A percentile compares a stretch with the other conserved stretches of the same genome.
phyloP scores from a whole-genome alignment of 768 basidiomycete genomes.

The Exsudoporus frostii region DNA sequence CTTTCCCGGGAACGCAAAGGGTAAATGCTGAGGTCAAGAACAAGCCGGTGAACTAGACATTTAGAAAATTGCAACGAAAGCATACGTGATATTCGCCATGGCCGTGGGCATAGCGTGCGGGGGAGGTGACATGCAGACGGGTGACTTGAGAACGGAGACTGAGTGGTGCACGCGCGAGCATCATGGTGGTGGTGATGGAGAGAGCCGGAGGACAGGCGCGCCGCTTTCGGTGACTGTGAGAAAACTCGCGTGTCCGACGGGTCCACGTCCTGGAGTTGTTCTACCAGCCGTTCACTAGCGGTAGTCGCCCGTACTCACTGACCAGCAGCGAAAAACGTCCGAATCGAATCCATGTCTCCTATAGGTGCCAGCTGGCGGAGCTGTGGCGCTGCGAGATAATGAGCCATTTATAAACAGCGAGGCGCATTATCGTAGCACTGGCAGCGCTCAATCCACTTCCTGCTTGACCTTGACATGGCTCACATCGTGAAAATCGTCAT shows the following conservation, averaged over 20 bases:
- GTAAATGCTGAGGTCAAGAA: conserved; percentile 43
- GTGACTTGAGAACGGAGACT: conserved; percentile 38
- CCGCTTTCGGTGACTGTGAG: conserved; percentile 12
- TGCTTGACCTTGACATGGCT: conserved; percentile 45
- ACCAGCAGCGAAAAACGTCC: not conserved
- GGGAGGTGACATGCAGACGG: conserved; percentile 23
- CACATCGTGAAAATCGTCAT: conserved; percentile 39
- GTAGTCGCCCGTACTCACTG: not conserved
- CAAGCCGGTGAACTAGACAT: conserved; percentile 6
- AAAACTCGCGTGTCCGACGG: conserved; percentile 1
- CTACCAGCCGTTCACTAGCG: not conserved
- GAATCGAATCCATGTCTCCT: not conserved
- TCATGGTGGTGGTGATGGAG: conserved; percentile 25
- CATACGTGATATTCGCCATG: conserved; percentile 53
- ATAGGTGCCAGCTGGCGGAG: conserved; percentile 6
- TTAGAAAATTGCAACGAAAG: not conserved
- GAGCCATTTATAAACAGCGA: conserved; percentile 9
- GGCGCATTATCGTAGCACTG: not conserved
- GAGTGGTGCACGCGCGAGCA: conserved; percentile 45
- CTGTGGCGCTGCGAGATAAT: conserved; percentile 9
- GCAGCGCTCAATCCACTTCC: not conserved
- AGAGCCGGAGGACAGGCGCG: conserved; percentile 2
- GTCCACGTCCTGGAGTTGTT: not conserved
- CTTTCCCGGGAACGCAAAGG: conserved; percentile 51
- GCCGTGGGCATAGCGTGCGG: conserved; percentile 47